Evolutionary conservation across 2,329 filamentous ascomycete genomes (phyloP), one percentile per base, ranked within the genome.

Genomic region (Alternaria dauci): DNA sequence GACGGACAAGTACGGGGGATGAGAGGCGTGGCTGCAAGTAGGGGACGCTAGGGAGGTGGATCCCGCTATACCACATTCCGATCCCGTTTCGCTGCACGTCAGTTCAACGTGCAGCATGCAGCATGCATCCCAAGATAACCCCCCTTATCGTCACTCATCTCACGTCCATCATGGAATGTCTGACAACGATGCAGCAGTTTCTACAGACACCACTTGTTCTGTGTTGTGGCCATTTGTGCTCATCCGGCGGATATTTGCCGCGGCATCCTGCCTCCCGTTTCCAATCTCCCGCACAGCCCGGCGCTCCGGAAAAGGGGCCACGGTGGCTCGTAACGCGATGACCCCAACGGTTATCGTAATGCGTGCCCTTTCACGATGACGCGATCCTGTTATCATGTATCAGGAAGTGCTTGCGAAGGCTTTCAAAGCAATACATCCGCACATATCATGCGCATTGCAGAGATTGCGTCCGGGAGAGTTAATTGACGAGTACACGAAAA

Each of bases 271-370:
- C 48, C 34, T 52, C 47, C 56, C 60, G 47, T 32, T 52, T 48
- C 52, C 42, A 55, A 59, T 59, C 38, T 62, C 60, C 55, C 60
- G 56, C 52, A 52, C 38, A 62, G 56, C 47, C 56, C 52, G 47
- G 52, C 41, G 46, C 36, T 53, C 54, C 54, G 47, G 43, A 51
- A 61, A 57, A 61, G 54, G 58, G 58, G 57, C 58, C 58, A 52
- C 48, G 16, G 54, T 61, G 47, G 54, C 54, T 48, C 39, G 20
- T 43, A 51, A 42, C 28, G 26, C 23, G 36, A 26, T 32, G 28
- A 47, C 58, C 58, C 46, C 47, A 25, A 52, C 54, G 36, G 46
- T 56, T 26, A 34, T 57, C 39, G 46, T 16, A 52, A 48, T 36
- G 42, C 32, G 30, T 34, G 51, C 38, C 38, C 46, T 28, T 52